Evolutionary conservation across 2,329 filamentous ascomycete species (phyloP).

Genomic region (Sporothrix variecibatus): DNA sequence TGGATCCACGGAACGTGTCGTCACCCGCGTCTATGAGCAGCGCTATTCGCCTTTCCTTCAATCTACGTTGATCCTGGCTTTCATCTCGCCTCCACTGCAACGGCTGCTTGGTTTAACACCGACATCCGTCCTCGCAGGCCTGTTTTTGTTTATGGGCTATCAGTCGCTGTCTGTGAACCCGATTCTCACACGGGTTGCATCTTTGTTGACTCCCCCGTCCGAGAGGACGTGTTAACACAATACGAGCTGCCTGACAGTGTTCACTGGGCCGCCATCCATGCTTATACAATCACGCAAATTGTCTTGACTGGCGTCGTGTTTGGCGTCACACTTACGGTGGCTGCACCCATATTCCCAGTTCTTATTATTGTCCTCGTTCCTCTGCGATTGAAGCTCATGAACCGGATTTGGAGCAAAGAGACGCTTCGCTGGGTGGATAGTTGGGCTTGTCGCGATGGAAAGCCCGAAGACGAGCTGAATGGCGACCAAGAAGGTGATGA

Average conservation of each 20-base stretch:
- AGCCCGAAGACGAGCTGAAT: conserved; percentile 51
- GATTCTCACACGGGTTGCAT: conserved; percentile 13
- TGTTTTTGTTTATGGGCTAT: conserved; percentile 23
- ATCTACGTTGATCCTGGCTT: conserved; percentile 15
- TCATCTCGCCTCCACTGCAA: conserved; percentile 16
- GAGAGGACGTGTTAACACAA: conserved; percentile 7
- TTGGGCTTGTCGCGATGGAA: conserved; percentile 55
- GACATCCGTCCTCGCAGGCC: conserved; percentile 19
- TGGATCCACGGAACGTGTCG: background rate
- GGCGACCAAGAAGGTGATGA: background rate
- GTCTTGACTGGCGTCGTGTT: conserved; percentile 8
- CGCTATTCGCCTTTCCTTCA: conserved; percentile 17
- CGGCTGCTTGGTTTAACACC: conserved; percentile 19
- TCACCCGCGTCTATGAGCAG: conserved; percentile 10
- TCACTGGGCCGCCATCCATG: conserved; percentile 19
- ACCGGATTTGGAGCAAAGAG: conserved; percentile 59
- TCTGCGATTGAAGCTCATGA: conserved; percentile 62
- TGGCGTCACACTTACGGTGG: conserved; percentile 23
- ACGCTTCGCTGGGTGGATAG: conserved; percentile 51
- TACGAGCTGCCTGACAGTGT: conserved; percentile 10
- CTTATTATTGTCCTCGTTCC: conserved; percentile 66
- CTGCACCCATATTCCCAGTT: conserved; percentile 52
- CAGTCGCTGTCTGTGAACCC: conserved; percentile 23
- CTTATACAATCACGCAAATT: conserved; percentile 19
- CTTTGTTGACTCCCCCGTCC: conserved; percentile 17